Evolutionary conservation across 306 rosid genomes (phyloP), one percentile per base, ranked within the genome.

Genomic region (Malus asiatica): DNA sequence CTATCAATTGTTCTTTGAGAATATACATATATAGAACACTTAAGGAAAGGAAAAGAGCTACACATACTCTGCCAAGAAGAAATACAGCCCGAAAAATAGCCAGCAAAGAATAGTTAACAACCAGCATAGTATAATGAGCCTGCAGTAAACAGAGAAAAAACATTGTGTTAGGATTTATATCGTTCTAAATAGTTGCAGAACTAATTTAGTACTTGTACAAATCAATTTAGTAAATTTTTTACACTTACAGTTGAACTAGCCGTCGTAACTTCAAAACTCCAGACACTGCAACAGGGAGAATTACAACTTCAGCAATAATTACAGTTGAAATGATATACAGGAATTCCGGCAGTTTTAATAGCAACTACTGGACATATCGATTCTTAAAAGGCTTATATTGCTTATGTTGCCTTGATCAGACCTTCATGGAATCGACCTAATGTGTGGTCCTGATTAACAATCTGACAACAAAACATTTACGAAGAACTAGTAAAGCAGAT

Each of bases 41-140:
- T 1, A 55, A 68, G 11, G 53, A 72, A 66, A 42, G 23, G 58
- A 62, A 57, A 82, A 79, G 72, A 66, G 16, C 6, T 53, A 57
- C 68, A 61, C 65, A 82, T 86, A 93, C 96, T 85, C 84, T 61
- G 85, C 80, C 18, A 93, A 74, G 84, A 80, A 86, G 84, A 87
- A 85, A 77, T 87, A 93, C 46, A 87, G 63, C 68, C 92, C 97
- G 68, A 86, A 89, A 74, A 87, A 86, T 33, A 93, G 22, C 92
- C 92, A 92, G 79, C 91, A 87, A 51, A 90, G 59, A 75, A 77
- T 81, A 30, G 88, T 86, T 70, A 90, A 69, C 79, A 87, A 66
- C 96, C 97, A 92, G 81, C 91, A 90, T 1, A 90, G n/a, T 44
- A 79, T 1, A 29, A 86, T 80, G 77, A 90, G 80, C 66, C 97